Percentiles rank a stretch among this genome's conserved stretches.
These are phyloP conservation scores for Naganishia cerealis DNA, from an alignment of 1,284 basidiomycete genomes.

Conservation along the genomic window DNA sequence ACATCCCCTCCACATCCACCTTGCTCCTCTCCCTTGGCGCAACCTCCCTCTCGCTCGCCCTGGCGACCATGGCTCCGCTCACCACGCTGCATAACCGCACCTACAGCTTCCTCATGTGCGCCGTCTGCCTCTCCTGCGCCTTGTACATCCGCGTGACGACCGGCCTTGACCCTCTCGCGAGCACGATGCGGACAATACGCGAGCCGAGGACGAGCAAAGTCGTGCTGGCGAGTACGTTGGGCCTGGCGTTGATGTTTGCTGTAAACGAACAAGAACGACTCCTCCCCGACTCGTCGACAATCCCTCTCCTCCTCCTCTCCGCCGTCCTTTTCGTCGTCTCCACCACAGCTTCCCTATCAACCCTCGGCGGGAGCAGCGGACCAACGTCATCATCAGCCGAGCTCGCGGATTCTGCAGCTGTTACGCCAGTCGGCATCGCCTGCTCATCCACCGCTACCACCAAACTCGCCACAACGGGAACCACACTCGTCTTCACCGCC, in stretches of 20 bases:
- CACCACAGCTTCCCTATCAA: neutral
- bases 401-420: neutral
- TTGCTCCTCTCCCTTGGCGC: neutral
- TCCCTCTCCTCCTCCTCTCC: neutral
- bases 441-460: neutral
- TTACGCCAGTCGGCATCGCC: neutral
- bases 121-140: neutral
- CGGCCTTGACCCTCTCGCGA: neutral
- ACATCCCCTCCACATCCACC: neutral
- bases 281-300: neutral
- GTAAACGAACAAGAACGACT: conserved; percentile 10
- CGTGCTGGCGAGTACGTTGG: neutral
- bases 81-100: conserved; percentile 8
- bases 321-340: neutral
- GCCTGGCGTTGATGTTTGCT: neutral
- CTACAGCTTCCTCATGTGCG: conserved; percentile 8
- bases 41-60: neutral
- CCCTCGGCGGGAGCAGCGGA: neutral
- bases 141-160: neutral
- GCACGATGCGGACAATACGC: neutral
- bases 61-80: neutral
- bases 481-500: neutral
- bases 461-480: neutral
- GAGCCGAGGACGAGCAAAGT: neutral
- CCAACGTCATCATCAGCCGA: neutral